Conservation (phyloP, 768 basidiomycete genomes). For the Suillus lakei region DNA sequence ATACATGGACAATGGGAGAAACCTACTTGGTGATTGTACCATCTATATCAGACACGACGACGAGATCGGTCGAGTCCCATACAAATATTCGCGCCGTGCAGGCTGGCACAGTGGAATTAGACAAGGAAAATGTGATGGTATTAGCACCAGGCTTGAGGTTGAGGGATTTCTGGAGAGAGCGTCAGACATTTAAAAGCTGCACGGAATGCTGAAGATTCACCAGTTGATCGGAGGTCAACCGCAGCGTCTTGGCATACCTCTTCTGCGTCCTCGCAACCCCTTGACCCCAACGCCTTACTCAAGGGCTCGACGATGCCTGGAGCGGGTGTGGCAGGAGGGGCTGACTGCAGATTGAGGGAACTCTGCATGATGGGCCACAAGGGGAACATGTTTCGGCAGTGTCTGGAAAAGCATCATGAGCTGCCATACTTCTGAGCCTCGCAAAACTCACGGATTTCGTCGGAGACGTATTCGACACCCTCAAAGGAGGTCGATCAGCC, state of each 20-base stretch:
- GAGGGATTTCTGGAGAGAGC: slow-evolving; percentile 69
- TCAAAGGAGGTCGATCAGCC: slow-evolving; percentile 26
- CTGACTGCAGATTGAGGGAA: slow-evolving; percentile 44
- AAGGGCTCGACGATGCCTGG: slow-evolving; percentile 33
- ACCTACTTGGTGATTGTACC: slow-evolving; percentile 97
- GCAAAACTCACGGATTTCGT: slow-evolving; percentile 23
- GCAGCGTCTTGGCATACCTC: slow-evolving; percentile 89
- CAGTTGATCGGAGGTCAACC: slow-evolving; percentile 93
- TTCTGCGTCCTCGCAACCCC: slow-evolving; percentile 32
- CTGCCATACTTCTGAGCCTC: neutral
- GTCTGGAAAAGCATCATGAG: slow-evolving; percentile 21
- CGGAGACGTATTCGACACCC: slow-evolving; percentile 30
- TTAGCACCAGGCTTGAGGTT: slow-evolving; percentile 88
- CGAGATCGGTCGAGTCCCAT: slow-evolving; percentile 89
- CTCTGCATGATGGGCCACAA: neutral
- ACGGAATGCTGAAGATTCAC: slow-evolving; percentile 47
- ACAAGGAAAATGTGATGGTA: slow-evolving; percentile 90
- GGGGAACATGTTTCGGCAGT: slow-evolving; percentile 6
- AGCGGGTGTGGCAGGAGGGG: slow-evolving; percentile 51
- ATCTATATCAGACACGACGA: slow-evolving; percentile 97
- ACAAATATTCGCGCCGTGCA: slow-evolving; percentile 94
- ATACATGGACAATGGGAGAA: neutral
- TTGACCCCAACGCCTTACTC: slow-evolving; percentile 12
- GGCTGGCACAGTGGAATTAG: slow-evolving; percentile 77
- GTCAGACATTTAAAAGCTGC: neutral